These are phyloP conservation scores for Podaxis sp. DNA, from an alignment of 768 basidiomycete species.

Conservation along the genomic window DNA sequence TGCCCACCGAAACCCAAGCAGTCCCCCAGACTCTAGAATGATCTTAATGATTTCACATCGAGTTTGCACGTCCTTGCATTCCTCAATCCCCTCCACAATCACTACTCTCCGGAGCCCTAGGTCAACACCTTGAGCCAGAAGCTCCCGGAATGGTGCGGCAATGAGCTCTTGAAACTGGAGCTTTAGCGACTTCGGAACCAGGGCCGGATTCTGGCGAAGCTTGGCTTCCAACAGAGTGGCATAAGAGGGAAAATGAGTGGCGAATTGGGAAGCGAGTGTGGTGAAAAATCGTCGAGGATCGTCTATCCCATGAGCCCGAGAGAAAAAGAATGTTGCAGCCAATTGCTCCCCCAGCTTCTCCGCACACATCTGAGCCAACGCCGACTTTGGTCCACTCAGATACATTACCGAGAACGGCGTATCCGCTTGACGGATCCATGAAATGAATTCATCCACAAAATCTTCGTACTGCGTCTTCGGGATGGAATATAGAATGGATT, in stretches of 20 bases:
- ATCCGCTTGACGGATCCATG: no score
- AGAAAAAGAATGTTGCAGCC: background rate
- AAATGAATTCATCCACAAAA: background rate
- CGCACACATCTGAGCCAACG: background rate
- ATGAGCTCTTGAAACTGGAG: background rate
- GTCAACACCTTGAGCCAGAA: background rate
- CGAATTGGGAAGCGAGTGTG: conserved; percentile 1
- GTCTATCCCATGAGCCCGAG: background rate
- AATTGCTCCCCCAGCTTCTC: background rate
- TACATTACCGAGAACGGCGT: background rate
- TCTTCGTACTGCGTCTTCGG: background rate
- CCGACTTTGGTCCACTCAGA: background rate
- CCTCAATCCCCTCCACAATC: background rate
- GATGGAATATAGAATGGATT: no score
- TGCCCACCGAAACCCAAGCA: background rate
- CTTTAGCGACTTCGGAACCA: background rate
- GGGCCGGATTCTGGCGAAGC: background rate
- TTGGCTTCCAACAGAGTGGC: background rate
- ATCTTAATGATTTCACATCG: background rate
- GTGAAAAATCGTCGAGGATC: background rate
- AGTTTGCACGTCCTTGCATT: background rate
- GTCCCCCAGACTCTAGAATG: background rate
- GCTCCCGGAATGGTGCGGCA: background rate
- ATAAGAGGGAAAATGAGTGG: background rate
- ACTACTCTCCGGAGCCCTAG: background rate